Percentiles rank a stretch among this genome's conserved stretches.
Conservation (phyloP, 2,329 filamentous ascomycete species). For the Aspergillus neoniger region DNA sequence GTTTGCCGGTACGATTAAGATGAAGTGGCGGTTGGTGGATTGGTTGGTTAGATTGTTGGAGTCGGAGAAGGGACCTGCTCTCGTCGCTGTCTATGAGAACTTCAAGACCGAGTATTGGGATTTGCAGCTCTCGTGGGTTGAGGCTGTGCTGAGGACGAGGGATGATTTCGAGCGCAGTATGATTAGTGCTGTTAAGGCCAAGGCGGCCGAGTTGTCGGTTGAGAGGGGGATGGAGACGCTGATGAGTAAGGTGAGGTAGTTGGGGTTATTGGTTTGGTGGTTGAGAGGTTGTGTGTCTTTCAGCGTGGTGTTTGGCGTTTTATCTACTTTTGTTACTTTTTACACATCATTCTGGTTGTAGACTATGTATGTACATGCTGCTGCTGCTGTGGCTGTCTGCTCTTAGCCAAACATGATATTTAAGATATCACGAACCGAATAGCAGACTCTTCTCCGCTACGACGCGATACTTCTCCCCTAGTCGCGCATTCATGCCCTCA, state of each 20-base stretch:
- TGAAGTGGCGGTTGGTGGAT: conserved; percentile 90
- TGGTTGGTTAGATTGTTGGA: conserved; percentile 76
- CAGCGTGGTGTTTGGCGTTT: conserved; percentile 26
- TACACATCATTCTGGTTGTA: too few species aligned
- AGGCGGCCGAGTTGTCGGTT: conserved; percentile 81
- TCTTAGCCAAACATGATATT: too few species aligned
- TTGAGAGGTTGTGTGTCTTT: neutral
- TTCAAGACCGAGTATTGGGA: conserved; percentile 94
- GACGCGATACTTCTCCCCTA: conserved; percentile 56
- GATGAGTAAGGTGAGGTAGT: conserved; percentile 79
- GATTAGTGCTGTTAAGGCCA: conserved; percentile 82
- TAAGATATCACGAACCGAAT: conserved; percentile 10
- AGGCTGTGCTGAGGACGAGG: conserved; percentile 79
- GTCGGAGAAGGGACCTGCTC: conserved; percentile 68
- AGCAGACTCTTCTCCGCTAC: conserved; percentile 43
- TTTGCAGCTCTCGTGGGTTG: conserved; percentile 91
- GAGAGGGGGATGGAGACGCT: conserved; percentile 84
- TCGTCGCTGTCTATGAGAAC: conserved; percentile 75
- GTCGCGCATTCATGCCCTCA: conserved; percentile 45
- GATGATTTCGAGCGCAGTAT: conserved; percentile 94
- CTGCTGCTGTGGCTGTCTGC: too few species aligned
- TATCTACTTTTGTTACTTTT: neutral
- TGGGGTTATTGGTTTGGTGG: neutral
- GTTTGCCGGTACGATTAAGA: conserved; percentile 74
- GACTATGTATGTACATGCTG: too few species aligned